These are phyloP conservation scores for Penicillium sp. DNA, from an alignment of 2,329 filamentous ascomycete genomes.

Conservation along the genomic window DNA sequence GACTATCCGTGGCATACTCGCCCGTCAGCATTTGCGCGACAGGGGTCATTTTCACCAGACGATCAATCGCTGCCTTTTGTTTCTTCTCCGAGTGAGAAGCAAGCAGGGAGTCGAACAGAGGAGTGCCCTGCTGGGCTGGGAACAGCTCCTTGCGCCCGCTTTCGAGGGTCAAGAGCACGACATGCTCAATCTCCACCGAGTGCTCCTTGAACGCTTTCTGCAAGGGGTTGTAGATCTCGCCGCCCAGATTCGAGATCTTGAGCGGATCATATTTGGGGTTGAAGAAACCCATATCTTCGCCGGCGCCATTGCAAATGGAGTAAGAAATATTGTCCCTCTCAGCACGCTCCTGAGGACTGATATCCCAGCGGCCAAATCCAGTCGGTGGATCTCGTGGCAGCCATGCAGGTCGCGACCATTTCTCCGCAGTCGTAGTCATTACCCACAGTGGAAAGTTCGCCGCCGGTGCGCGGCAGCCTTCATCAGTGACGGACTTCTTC, in stretches of 20 bases:
- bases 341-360: slow-evolving; percentile 14
- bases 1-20: slow-evolving; percentile 33
- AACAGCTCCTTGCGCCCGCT: slow-evolving; percentile 44
- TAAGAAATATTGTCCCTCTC: slow-evolving; percentile 18
- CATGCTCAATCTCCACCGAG: slow-evolving; percentile 38
- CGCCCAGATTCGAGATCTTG: slow-evolving; percentile 38
- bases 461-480: slow-evolving; percentile 24
- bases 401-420: slow-evolving; percentile 31
- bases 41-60: slow-evolving; percentile 29
- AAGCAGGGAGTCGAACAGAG: slow-evolving; percentile 34
- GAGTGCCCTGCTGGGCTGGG: slow-evolving; percentile 36
- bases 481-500: slow-evolving; percentile 19
- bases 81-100: slow-evolving; percentile 27
- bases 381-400: slow-evolving; percentile 27
- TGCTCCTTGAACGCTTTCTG: slow-evolving; percentile 28
- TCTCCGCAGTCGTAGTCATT: slow-evolving; percentile 7
- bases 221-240: slow-evolving; percentile 32
- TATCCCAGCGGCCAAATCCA: slow-evolving; percentile 35
- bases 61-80: slow-evolving; percentile 25
- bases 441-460: slow-evolving; percentile 27
- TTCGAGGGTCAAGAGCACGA: slow-evolving; percentile 41
- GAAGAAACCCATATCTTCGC: slow-evolving; percentile 25
- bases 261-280: slow-evolving; percentile 37
- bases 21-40: slow-evolving; percentile 38
- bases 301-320: slow-evolving; percentile 16